phyloP scores from a whole-genome alignment of 2,329 filamentous ascomycete genomes.

The Nemania bipapillata region DNA sequence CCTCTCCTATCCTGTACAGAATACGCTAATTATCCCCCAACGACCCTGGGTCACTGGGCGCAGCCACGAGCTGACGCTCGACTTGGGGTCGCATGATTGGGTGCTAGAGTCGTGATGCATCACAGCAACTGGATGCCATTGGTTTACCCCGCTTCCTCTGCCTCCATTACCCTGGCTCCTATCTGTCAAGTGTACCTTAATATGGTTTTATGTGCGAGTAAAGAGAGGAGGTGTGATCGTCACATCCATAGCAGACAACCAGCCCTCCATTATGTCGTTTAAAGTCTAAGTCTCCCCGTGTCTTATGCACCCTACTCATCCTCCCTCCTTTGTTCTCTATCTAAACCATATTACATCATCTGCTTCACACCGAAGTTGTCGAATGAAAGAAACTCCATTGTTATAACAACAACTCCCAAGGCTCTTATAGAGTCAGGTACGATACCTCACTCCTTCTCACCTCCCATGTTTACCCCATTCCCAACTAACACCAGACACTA shows the following conservation, averaged over 20 bases:
- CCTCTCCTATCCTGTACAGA: too few relatives aligned
- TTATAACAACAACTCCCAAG: slow-evolving; percentile 33
- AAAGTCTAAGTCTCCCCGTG: slow-evolving; percentile 24
- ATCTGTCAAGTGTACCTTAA: slow-evolving; percentile 22
- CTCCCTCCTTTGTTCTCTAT: slow-evolving; percentile 26
- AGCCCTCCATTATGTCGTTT: slow-evolving; percentile 21
- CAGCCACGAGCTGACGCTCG: slow-evolving; percentile 40
- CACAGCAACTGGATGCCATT: slow-evolving; percentile 42
- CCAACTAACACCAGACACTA: slow-evolving; percentile 24
- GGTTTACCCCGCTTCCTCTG: slow-evolving; percentile 50
- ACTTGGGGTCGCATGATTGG: slow-evolving; percentile 47
- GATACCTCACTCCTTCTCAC: slow-evolving; percentile 2
- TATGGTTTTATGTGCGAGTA: slow-evolving; percentile 7
- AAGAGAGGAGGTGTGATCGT: slow-evolving; percentile 11
- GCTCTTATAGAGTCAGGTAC: slow-evolving; percentile 38
- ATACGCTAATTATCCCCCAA: background rate
- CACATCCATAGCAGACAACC: slow-evolving; percentile 6
- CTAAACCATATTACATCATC: slow-evolving; percentile 25
- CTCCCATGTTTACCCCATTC: slow-evolving; percentile 3
- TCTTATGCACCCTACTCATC: background rate
- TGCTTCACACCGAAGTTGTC: slow-evolving; percentile 25
- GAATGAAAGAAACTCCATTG: slow-evolving; percentile 32
- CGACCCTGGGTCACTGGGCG: slow-evolving; percentile 32
- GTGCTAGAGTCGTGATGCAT: slow-evolving; percentile 39
- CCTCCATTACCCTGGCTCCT: slow-evolving; percentile 38